Base-by-base conservation (phyloP, 1,139 yeast species). In the Pneumocystis murina region DNA sequence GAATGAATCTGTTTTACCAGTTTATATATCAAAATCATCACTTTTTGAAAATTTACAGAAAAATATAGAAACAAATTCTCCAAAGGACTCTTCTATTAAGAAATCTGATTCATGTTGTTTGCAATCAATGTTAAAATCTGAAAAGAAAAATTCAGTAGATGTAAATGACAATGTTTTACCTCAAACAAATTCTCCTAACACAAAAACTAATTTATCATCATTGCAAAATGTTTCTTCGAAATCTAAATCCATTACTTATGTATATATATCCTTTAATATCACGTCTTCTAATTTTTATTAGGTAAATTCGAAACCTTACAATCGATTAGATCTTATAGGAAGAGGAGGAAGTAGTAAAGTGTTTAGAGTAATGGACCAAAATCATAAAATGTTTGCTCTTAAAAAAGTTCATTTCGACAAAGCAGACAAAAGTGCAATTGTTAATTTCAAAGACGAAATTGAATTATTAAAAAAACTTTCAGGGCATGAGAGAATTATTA, bases 321-420 rank as follows among this genome's bases (percentile, higher is more conserved):
- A 86, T 69, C 82, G 86, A 65, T 75, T 88, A 30, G 96, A 89
- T 70, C 76, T 87, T 24, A 74, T 92, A 20, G 98, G 98, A 16
- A 80, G 86, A 70, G 98, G 98, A 41, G 98, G 98, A 0, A 82
- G 97, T 0, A 90, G 97, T 0, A 88, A 86, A 71, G 98, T 92
- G 20, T 92, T 86, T 76, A 86, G 86, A 69, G 96, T 87, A 0
- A 85, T 83, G 68, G 77, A 84, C 0, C 72, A 78, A 3, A 80
- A 79, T 63, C 63, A 66, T 43, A 81, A 80, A 68, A 75, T 82
- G 1, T 88, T 82, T 73, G 98, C 98, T 0, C 78, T 92, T 61
- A 92, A 92, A 70, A 82, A 86, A 68, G 97, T 92, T 0, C 78
- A 83, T 0, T 84, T 88, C 71, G 94, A 86, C 71, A 90, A 86